Conservation (phyloP, 2,329 filamentous ascomycete species). For the Colletotrichum cordylinicola region DNA sequence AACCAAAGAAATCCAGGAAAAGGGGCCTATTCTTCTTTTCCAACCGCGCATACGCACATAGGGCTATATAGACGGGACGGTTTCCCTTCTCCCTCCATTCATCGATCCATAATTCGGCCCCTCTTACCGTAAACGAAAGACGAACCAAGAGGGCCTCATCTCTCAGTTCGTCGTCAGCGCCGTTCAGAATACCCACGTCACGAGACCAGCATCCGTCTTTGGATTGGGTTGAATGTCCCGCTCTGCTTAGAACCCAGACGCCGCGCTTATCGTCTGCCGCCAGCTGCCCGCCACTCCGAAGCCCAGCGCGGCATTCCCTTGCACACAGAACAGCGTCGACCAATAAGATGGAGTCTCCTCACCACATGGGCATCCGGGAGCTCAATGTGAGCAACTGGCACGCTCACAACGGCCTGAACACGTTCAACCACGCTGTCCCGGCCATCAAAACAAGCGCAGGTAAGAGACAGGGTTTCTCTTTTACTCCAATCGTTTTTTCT, state of each 20-base stretch:
- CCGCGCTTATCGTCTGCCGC: constrained; percentile 16
- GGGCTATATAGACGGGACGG: constrained; percentile 9
- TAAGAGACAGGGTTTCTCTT: constrained; percentile 43
- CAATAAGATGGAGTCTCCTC: constrained; percentile 39
- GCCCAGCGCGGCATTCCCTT: background rate
- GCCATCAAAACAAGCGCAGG: constrained; percentile 65
- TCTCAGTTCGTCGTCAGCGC: background rate
- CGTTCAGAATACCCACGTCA: background rate
- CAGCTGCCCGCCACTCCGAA: constrained; percentile 19
- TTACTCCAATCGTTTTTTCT: constrained; percentile 4
- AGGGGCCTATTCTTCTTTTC: background rate
- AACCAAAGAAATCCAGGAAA: background rate
- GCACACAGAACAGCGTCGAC: background rate
- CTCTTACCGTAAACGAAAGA: background rate
- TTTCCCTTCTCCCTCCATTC: background rate
- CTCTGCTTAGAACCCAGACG: background rate
- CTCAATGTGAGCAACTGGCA: constrained; percentile 55
- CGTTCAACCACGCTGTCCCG: constrained; percentile 59
- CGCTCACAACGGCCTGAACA: constrained; percentile 52
- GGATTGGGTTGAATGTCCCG: background rate
- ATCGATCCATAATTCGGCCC: constrained; percentile 3
- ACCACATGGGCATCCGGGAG: constrained; percentile 50
- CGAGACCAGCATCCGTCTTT: constrained; percentile 17
- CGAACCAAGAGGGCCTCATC: background rate
- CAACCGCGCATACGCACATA: background rate